Percentiles rank a stretch among this genome's conserved stretches.
phyloP scores from a whole-genome alignment of 257 asterid genomes.

The Ajuga chamaepitys region DNA sequence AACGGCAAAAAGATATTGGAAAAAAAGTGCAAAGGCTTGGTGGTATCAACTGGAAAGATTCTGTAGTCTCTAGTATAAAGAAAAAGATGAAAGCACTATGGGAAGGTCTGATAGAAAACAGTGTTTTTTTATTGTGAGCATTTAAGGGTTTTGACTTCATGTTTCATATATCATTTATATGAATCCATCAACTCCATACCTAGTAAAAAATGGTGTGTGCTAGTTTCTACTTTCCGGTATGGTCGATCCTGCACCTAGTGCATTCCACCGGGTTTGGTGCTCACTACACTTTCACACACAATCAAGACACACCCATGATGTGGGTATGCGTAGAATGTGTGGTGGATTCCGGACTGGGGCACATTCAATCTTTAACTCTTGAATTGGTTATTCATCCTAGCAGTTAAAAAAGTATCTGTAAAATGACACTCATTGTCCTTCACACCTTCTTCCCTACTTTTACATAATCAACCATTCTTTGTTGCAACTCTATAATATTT shows the following conservation, averaged over 20 bases:
- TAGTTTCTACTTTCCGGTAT: not conserved
- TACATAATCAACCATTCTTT: not conserved
- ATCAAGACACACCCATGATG: no score
- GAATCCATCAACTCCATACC: not conserved
- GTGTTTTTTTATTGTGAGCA: conserved; percentile 6
- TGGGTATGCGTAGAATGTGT: no score
- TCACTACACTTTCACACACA: no score
- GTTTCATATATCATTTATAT: not conserved
- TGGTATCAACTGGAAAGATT: conserved; percentile 10
- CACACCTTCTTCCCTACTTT: not conserved
- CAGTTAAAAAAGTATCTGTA: not conserved
- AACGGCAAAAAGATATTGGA: not conserved
- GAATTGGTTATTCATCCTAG: not conserved
- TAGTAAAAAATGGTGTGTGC: not conserved
- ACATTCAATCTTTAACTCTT: not conserved
- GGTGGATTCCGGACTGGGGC: no score
- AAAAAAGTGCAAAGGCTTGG: not conserved
- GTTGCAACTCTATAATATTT: no score
- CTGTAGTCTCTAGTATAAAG: not conserved
- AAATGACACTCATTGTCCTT: not conserved
- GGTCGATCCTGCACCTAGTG: no score
- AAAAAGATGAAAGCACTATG: conserved; percentile 21
- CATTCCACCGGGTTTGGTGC: no score
- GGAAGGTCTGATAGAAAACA: not conserved
- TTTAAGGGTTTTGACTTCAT: not conserved